A percentile compares a stretch with the other conserved stretches of the same genome.
Evolutionary conservation across 2,329 filamentous ascomycete species (phyloP).

Genomic region (Fusarium sterilihyphosum): DNA sequence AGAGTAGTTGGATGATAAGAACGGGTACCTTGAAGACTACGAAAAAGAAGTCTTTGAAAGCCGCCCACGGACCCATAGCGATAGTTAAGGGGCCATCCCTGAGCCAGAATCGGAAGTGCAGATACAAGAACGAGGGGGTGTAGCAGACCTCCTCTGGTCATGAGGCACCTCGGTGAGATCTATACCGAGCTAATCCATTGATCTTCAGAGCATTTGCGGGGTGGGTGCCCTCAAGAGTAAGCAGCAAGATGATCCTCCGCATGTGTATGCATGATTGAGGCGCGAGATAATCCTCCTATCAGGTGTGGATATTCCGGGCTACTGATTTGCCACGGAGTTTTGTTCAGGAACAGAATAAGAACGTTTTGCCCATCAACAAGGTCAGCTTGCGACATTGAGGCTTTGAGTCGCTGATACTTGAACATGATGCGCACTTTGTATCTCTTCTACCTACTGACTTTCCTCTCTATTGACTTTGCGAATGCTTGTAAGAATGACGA

Average conservation of each 20-base stretch:
- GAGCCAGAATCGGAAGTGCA: no score
- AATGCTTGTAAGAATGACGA: slow-evolving; percentile 36
- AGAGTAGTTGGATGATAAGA: no score
- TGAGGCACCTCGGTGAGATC: background rate
- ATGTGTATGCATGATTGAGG: background rate
- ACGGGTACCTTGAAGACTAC: no score
- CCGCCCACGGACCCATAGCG: no score
- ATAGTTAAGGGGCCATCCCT: no score
- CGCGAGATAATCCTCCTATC: background rate
- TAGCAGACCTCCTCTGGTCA: background rate
- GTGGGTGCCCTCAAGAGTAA: background rate
- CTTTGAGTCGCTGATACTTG: no score
- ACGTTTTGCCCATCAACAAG: accelerated
- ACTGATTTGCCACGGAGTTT: background rate
- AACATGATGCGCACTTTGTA: background rate
- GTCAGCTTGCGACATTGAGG: no score
- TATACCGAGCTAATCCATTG: background rate
- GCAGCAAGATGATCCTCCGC: background rate
- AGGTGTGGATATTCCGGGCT: background rate
- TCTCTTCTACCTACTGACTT: background rate
- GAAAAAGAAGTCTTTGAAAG: no score
- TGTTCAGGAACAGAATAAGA: background rate
- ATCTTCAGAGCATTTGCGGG: background rate
- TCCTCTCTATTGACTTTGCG: background rate
- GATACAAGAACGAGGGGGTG: no score